Evolutionary conservation across 495 filamentous ascomycete genomes (phyloP).

Genomic region (Physcia stellaris): DNA sequence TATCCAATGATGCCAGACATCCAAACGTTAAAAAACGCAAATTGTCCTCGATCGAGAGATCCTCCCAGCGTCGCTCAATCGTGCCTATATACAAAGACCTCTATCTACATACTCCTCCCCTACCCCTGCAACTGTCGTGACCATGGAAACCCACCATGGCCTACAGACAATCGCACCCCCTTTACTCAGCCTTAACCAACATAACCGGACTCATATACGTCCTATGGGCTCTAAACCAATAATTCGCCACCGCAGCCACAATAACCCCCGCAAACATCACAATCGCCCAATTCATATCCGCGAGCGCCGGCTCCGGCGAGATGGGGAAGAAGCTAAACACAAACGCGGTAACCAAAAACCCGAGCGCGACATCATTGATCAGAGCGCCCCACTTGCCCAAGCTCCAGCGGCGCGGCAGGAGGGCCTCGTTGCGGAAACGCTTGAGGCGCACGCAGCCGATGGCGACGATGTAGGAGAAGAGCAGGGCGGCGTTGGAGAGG

Average conservation of each 20-base stretch:
- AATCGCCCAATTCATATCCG: constrained; percentile 36
- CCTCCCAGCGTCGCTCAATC: too few species aligned
- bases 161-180: not conserved
- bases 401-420: constrained; percentile 20
- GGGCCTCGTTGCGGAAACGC: constrained; percentile 21
- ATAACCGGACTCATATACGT: constrained; percentile 22
- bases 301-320: constrained; percentile 19
- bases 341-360: constrained; percentile 22
- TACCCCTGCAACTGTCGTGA: too few species aligned
- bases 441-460: constrained; percentile 36
- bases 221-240: constrained; percentile 17
- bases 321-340: constrained; percentile 32
- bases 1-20: too few species aligned
- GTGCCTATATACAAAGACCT: too few species aligned
- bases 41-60: too few species aligned
- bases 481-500: constrained; percentile 27
- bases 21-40: too few species aligned
- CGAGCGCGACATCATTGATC: constrained; percentile 22
- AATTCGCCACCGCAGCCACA: constrained; percentile 23
- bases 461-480: constrained; percentile 38
- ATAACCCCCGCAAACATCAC: constrained; percentile 30
- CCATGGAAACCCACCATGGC: too few species aligned
- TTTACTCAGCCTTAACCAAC: constrained; percentile 8
- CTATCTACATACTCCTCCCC: too few species aligned
- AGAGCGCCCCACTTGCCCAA: constrained; percentile 19